These are phyloP conservation scores for Stylosanthes scabra DNA, from an alignment of 331 rosid species.

Conservation along the genomic window DNA sequence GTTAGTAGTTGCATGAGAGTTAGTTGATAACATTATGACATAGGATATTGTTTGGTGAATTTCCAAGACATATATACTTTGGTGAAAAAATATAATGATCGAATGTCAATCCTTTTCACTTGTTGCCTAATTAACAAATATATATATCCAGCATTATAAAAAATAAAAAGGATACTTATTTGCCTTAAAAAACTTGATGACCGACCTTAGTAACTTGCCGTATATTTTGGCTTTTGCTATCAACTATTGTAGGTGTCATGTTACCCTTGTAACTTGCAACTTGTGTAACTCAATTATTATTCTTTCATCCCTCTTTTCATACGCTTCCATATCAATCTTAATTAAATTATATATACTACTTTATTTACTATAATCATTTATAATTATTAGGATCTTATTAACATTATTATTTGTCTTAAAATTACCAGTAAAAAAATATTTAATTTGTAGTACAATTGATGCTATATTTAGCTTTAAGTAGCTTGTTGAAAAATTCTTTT, in stretches of 20 bases:
- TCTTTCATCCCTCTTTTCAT: neutral
- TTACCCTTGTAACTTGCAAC: neutral
- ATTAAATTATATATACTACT: neutral
- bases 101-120: neutral
- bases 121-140: neutral
- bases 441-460: no score
- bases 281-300: neutral
- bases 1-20: neutral
- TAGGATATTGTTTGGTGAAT: neutral
- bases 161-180: neutral
- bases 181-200: neutral
- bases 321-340: neutral
- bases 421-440: no score
- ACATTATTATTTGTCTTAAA: no score
- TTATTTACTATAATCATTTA: neutral
- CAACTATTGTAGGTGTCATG: neutral
- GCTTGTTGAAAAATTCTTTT: no score
- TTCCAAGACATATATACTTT: neutral
- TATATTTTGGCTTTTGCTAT: neutral
- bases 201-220: constrained; percentile 13
- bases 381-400: no score
- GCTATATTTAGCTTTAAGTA: no score
- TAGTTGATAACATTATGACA: neutral
- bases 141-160: no score
- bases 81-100: neutral